These are phyloP conservation scores for Tylopilus vinaceipallidus DNA, from an alignment of 768 basidiomycete species.

Conservation along the genomic window DNA sequence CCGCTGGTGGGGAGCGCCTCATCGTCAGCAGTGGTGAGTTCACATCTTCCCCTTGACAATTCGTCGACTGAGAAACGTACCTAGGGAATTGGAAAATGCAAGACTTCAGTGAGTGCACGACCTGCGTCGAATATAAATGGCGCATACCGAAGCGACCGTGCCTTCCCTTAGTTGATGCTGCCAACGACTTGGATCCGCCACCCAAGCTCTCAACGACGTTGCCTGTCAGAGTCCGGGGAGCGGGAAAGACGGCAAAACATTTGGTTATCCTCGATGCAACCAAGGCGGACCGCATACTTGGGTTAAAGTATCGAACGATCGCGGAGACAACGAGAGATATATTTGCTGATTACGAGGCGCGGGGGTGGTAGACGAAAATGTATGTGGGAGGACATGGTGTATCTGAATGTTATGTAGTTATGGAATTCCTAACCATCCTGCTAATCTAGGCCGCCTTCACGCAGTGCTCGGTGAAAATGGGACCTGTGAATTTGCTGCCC, in stretches of 20 bases:
- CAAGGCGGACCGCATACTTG: slow-evolving; percentile 41
- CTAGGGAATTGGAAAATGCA: slow-evolving; percentile 26
- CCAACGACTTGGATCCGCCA: slow-evolving; percentile 32
- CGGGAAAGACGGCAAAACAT: slow-evolving; percentile 27
- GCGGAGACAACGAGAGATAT: slow-evolving; percentile 41
- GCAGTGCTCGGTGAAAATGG: too few relatives aligned
- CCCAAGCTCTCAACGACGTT: slow-evolving; percentile 29
- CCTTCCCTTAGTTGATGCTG: slow-evolving; percentile 33
- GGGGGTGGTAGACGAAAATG: too few relatives aligned
- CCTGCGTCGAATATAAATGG: slow-evolving; percentile 11
- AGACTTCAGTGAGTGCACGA: too few relatives aligned
- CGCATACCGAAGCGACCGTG: background rate
- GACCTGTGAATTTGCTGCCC: too few relatives aligned
- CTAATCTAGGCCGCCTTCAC: too few relatives aligned
- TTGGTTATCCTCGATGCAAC: slow-evolving; percentile 30
- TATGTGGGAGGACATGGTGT: too few relatives aligned
- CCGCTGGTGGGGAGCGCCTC: slow-evolving; percentile 56
- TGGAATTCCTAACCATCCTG: too few relatives aligned
- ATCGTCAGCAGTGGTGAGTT: slow-evolving; percentile 40
- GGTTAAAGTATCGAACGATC: slow-evolving; percentile 39
- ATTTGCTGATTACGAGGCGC: slow-evolving; percentile 41
- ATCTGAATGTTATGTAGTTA: too few relatives aligned
- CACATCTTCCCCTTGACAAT: background rate
- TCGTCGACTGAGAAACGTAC: background rate
- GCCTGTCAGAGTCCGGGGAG: slow-evolving; percentile 35